Evolutionary conservation across 169 alveolate genomes (phyloP).

Genomic region (Neospora caninum): DNA sequence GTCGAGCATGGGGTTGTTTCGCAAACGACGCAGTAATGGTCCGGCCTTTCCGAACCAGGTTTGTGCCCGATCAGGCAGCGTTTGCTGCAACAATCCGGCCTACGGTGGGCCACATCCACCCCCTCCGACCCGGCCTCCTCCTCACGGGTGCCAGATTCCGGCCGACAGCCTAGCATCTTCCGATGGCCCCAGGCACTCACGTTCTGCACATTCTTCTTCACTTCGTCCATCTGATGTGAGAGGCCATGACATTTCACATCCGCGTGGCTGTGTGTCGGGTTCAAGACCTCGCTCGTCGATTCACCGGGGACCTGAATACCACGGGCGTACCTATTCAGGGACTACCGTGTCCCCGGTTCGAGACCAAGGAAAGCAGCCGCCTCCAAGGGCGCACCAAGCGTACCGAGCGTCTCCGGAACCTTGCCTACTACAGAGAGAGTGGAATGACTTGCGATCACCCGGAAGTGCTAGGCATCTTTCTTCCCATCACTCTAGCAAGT

Average conservation of each 20-base stretch:
- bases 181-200: neutral
- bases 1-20: neutral
- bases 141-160: neutral
- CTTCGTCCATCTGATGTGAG: neutral
- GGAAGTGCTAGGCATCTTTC: no score
- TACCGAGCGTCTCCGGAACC: no score
- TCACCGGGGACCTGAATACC: neutral
- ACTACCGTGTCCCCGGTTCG: neutral
- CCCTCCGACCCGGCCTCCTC: neutral
- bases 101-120: slow-evolving; percentile 15
- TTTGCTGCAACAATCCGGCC: neutral
- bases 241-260: neutral
- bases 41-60: no score
- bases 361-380: no score
- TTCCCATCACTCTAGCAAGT: no score
- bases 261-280: neutral
- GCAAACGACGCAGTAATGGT: neutral
- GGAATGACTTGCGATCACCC: no score
- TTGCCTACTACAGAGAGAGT: no score
- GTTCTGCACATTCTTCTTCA: neutral
- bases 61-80: no score
- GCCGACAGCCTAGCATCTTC: neutral
- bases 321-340: neutral
- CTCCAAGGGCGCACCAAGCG: no score
- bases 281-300: neutral